Evolutionary conservation across 305 asterid species (phyloP).

Genomic region (Solanum chacoense): DNA sequence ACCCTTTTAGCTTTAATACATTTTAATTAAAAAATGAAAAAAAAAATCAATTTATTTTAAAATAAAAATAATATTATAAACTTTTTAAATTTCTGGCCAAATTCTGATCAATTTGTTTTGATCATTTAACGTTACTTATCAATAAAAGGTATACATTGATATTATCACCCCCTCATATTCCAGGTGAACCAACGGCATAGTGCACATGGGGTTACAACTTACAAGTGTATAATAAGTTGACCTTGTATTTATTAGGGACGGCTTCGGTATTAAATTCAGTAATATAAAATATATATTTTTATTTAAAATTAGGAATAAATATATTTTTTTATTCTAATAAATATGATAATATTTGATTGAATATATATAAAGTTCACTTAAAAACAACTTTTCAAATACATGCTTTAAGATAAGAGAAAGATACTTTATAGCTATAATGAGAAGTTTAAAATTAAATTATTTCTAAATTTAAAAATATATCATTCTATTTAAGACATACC

Average conservation of each 20-base stretch:
- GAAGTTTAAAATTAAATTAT: too few species aligned
- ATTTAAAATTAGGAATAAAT: not conserved
- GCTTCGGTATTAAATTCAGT: not conserved
- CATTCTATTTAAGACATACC: not conserved
- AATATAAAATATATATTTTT: too few species aligned
- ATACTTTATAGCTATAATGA: not conserved
- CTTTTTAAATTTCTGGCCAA: too few species aligned
- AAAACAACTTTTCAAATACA: too few species aligned
- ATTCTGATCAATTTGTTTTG: too few species aligned
- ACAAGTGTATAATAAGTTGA: not conserved
- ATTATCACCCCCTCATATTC: not conserved
- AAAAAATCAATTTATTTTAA: too few species aligned
- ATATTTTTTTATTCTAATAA: too few species aligned
- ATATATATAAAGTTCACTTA: not conserved
- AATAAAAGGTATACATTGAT: not conserved
- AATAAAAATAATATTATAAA: too few species aligned
- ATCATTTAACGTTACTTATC: too few species aligned
- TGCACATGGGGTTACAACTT: not conserved
- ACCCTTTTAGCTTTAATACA: too few species aligned
- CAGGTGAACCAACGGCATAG: not conserved
- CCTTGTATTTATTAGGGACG: not conserved
- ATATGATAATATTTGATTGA: too few species aligned
- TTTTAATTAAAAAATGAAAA: too few species aligned
- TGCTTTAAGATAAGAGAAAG: not conserved
- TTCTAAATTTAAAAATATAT: not conserved